Evolutionary conservation across 2,329 filamentous ascomycete species (phyloP).

Genomic region (Pseudogymnoascus sp.): DNA sequence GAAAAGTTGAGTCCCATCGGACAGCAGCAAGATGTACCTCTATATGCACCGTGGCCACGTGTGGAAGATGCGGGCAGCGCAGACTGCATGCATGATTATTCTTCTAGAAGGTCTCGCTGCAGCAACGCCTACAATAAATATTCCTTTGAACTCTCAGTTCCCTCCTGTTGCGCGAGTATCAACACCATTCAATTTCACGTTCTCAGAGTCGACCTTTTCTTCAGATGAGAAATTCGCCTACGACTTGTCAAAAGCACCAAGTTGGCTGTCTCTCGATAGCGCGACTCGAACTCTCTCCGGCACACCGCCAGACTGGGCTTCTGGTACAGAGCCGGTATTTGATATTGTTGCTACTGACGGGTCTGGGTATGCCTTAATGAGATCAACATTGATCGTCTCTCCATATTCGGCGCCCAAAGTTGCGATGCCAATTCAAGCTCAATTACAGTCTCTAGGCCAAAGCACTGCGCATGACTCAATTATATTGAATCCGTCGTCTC

Average conservation of each 20-base stretch:
- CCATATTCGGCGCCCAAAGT: constrained; percentile 45
- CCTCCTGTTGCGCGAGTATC: constrained; percentile 67
- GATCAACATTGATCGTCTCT: constrained; percentile 64
- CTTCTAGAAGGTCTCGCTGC: constrained; percentile 1
- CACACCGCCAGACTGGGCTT: constrained; percentile 49
- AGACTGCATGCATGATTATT: not conserved
- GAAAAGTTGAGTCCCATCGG: not conserved
- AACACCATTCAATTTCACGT: constrained; percentile 59
- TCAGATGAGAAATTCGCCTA: constrained; percentile 55
- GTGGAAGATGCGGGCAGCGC: not conserved
- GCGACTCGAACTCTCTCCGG: constrained; percentile 58
- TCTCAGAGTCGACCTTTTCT: constrained; percentile 66
- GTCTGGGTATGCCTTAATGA: constrained; percentile 53
- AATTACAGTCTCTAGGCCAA: constrained; percentile 49
- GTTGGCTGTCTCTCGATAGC: constrained; percentile 67
- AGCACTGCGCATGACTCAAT: constrained; percentile 54
- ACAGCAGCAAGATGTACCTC: not conserved
- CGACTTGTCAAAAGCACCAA: constrained; percentile 53
- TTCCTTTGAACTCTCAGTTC: constrained; percentile 78
- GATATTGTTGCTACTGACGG: constrained; percentile 61
- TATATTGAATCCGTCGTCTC: constrained; percentile 42
- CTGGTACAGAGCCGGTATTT: constrained; percentile 52
- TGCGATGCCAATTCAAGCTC: constrained; percentile 46
- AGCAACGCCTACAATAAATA: constrained; percentile 38
- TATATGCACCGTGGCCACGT: not conserved